A percentile compares a stretch with the other conserved stretches of the same genome.
Conservation (phyloP, 2,329 filamentous ascomycete genomes). For the Talaromyces islandicus region DNA sequence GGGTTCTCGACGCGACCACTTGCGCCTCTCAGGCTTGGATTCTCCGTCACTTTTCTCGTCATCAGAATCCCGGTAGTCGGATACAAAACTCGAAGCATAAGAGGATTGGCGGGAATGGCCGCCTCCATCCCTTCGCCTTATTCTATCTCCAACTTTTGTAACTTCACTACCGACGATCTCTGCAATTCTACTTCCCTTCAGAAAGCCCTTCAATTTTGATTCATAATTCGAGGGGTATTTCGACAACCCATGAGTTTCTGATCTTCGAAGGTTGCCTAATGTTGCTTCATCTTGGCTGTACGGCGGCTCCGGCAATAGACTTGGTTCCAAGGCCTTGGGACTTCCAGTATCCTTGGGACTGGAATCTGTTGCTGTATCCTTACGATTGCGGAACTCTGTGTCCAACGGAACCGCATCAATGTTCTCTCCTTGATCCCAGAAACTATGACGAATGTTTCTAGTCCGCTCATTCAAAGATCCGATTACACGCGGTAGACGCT, state of each 20-base stretch:
- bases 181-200: constrained; percentile 71
- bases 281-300: constrained; percentile 15
- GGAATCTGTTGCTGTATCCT: constrained; percentile 2
- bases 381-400: constrained; percentile 12
- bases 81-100: constrained; percentile 40
- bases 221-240: constrained; percentile 26
- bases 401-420: constrained; percentile 17
- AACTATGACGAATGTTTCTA: constrained; percentile 33
- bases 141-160: constrained; percentile 55
- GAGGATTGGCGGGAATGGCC: constrained; percentile 37
- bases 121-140: constrained; percentile 52
- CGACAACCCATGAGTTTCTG: constrained; percentile 20
- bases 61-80: constrained; percentile 45
- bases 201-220: constrained; percentile 64
- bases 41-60: constrained; percentile 32
- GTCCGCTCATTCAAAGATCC: constrained; percentile 32
- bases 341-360: constrained; percentile 13
- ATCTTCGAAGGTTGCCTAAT: constrained; percentile 15
- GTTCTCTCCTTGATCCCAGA: constrained; percentile 27
- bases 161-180: constrained; percentile 64
- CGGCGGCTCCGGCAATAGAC: constrained; percentile 21
- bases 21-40: constrained; percentile 21
- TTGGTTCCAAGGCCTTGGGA: constrained; percentile 20
- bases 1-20: constrained; percentile 25
- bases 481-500: constrained; percentile 42